Conservation (phyloP, 345 rosid genomes). For the Eucalyptus marginata region DNA sequence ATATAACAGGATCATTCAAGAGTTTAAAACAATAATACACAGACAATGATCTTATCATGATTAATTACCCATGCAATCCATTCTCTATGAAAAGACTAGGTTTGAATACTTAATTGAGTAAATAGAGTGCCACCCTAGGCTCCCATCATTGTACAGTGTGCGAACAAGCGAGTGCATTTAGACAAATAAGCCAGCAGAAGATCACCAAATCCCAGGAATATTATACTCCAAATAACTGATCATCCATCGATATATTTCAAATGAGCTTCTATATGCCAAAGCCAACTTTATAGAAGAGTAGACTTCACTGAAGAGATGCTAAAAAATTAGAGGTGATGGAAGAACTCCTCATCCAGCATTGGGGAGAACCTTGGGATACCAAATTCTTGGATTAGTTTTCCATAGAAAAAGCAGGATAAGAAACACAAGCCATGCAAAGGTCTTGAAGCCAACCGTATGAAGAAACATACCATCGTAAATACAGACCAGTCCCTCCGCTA, state of each 20-base stretch:
- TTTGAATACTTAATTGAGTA: neutral
- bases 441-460: neutral
- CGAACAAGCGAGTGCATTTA: neutral
- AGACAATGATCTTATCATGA: neutral
- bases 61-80: neutral
- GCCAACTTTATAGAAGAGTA: neutral
- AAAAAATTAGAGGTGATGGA: neutral
- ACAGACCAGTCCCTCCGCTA: constrained; percentile 89
- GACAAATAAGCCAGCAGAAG: neutral
- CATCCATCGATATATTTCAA: neutral
- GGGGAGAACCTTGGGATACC: neutral
- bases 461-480: constrained; percentile 73
- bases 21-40: neutral
- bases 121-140: neutral
- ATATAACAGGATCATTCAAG: neutral
- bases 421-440: neutral
- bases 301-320: neutral
- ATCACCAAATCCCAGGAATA: neutral
- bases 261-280: neutral
- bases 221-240: neutral
- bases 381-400: neutral
- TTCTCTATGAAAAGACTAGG: neutral
- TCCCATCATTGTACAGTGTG: neutral
- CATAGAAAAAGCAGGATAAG: neutral
- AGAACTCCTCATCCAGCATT: neutral